These are phyloP conservation scores for Sugiyamaella pinicola DNA, from an alignment of 1,139 yeast species.

Conservation along the genomic window DNA sequence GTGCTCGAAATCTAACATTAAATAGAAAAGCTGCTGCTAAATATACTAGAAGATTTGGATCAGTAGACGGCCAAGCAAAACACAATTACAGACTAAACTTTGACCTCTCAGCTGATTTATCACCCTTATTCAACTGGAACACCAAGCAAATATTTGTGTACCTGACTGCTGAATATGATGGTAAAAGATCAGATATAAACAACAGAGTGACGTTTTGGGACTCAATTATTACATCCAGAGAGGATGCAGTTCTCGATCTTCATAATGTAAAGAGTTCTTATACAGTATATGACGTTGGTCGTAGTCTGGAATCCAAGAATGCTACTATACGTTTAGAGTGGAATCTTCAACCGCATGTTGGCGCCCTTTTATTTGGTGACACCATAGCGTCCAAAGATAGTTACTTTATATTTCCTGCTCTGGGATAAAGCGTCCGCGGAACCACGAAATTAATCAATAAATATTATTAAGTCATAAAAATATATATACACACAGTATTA, in stretches of 20 bases:
- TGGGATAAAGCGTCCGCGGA: slow-evolving; percentile 2
- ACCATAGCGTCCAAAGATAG: slow-evolving; percentile 46
- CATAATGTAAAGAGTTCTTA: slow-evolving; percentile 67
- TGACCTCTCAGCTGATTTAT: slow-evolving; percentile 68
- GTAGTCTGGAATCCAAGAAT: slow-evolving; percentile 61
- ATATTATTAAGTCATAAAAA: slow-evolving; percentile 8
- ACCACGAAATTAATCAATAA: not conserved
- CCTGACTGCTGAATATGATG: slow-evolving; percentile 84
- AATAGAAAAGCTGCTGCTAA: slow-evolving; percentile 40
- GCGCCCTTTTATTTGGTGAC: slow-evolving; percentile 73
- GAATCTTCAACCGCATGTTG: slow-evolving; percentile 91
- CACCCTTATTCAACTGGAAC: slow-evolving; percentile 91
- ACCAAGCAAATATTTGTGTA: slow-evolving; percentile 93
- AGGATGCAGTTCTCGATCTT: slow-evolving; percentile 60
- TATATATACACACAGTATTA: slow-evolving; percentile 4
- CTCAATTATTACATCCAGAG: slow-evolving; percentile 61
- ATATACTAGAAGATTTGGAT: slow-evolving; percentile 73
- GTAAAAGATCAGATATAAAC: slow-evolving; percentile 47
- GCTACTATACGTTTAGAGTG: slow-evolving; percentile 77
- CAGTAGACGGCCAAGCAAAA: slow-evolving; percentile 67
- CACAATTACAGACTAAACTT: slow-evolving; percentile 76
- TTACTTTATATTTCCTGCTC: slow-evolving; percentile 36
- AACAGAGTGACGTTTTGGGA: slow-evolving; percentile 92
- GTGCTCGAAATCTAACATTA: slow-evolving; percentile 9
- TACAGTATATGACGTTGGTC: slow-evolving; percentile 84